phyloP scores from a whole-genome alignment of 768 basidiomycete genomes.

The Ramaria rubella region DNA sequence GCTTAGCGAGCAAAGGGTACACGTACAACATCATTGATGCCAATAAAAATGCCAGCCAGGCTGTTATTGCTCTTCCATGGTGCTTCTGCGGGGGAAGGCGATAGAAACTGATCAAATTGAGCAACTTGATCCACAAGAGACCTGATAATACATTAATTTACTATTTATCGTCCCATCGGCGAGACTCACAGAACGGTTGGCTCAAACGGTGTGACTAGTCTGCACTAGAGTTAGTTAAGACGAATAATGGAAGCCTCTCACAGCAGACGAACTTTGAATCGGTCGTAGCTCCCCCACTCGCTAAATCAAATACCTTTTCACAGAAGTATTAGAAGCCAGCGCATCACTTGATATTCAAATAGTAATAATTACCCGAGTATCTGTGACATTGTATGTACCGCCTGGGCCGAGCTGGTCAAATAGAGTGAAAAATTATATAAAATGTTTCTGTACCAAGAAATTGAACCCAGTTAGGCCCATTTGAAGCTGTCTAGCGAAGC shows the following conservation, averaged over 20 bases:
- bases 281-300: conserved; percentile 33
- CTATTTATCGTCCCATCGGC: background rate
- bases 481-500: conserved; percentile 44
- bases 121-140: conserved; percentile 32
- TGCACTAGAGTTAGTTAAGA: background rate
- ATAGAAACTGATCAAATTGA: conserved; percentile 27
- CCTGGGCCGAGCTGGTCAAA: conserved; percentile 24
- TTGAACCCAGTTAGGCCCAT: conserved; percentile 59
- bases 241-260: background rate
- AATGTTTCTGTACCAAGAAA: conserved; percentile 36
- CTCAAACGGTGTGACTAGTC: conserved; percentile 29
- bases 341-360: too few species aligned
- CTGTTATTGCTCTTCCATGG: conserved; percentile 29
- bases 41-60: conserved; percentile 32
- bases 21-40: conserved; percentile 32
- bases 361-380: conserved; percentile 49
- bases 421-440: conserved; percentile 5
- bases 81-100: conserved; percentile 27
- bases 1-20: background rate
- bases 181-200: conserved; percentile 29
- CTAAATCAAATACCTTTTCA: conserved; percentile 24
- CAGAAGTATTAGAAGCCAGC: background rate
- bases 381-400: conserved; percentile 48
- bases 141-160: conserved; percentile 11
- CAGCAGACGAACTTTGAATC: conserved; percentile 22